Percentiles rank a stretch among this genome's conserved stretches.
Evolutionary conservation across 495 filamentous ascomycete species (phyloP).

Genomic region (Penicillium alfredii): DNA sequence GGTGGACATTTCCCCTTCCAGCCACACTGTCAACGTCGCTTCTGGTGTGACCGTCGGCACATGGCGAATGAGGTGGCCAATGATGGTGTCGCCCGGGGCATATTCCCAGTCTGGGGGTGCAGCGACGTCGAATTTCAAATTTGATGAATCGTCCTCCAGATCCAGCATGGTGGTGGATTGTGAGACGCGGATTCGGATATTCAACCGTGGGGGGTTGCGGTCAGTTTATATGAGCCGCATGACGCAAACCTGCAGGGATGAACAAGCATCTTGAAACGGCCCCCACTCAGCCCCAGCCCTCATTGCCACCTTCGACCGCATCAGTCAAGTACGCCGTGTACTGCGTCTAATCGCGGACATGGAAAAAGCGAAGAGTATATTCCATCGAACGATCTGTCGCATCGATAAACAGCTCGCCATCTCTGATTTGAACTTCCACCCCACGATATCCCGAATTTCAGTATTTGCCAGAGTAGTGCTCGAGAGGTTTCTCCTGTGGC

Average conservation of each 20-base stretch:
- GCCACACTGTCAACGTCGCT: constrained; percentile 5
- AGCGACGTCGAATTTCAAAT: constrained; percentile 10
- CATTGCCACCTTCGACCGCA: too few species aligned
- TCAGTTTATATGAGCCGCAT: too few species aligned
- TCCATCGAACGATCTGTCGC: constrained; percentile 27
- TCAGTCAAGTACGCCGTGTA: too few species aligned
- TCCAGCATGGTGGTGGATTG: too few species aligned
- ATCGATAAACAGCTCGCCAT: constrained; percentile 28
- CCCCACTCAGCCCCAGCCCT: too few species aligned
- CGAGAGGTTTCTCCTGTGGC: constrained; percentile 11
- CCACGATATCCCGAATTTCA: constrained; percentile 16
- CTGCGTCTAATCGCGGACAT: too few species aligned
- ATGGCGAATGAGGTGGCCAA: constrained; percentile 10
- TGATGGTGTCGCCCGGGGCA: constrained; percentile 13
- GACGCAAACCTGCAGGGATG: too few species aligned
- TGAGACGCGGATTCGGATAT: too few species aligned
- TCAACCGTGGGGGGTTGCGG: too few species aligned
- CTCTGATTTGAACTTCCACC: constrained; percentile 13
- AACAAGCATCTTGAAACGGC: too few species aligned
- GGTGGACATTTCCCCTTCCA: constrained; percentile 5
- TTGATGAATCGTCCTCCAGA: too few species aligned
- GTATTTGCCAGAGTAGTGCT: constrained; percentile 8
- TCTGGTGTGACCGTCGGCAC: constrained; percentile 9
- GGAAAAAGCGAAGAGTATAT: too few species aligned
- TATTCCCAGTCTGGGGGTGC: constrained; percentile 10